Evolutionary conservation across 768 basidiomycete species (phyloP).

Genomic region (Tephrocybe sp.): DNA sequence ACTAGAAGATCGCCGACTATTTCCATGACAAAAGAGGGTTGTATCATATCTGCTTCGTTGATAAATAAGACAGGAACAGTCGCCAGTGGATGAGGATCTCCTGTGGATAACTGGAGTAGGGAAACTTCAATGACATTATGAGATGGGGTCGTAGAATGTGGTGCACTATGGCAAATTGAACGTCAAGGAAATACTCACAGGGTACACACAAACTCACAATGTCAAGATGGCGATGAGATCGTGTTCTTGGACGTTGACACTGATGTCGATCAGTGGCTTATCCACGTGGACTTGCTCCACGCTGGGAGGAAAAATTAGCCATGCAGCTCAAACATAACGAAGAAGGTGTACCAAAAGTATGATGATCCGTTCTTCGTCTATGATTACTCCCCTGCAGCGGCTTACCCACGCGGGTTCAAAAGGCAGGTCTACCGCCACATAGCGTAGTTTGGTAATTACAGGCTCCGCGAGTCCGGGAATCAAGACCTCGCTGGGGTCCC

Average conservation of each 20-base stretch:
- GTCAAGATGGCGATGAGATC: constrained; percentile 41
- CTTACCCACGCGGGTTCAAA: no score
- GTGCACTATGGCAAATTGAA: background rate
- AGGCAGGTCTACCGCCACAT: no score
- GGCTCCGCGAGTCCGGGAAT: no score
- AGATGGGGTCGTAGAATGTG: background rate
- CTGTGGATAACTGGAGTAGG: constrained; percentile 8
- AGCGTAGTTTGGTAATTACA: no score
- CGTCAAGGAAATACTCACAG: no score
- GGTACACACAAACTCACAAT: no score
- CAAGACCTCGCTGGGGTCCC: no score
- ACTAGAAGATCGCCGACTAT: constrained; percentile 18
- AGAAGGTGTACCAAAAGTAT: no score
- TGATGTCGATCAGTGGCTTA: constrained; percentile 38
- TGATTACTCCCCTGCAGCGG: no score
- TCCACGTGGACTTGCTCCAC: constrained; percentile 26
- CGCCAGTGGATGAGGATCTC: constrained; percentile 15
- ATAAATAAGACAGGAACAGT: constrained; percentile 24
- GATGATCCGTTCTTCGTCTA: no score
- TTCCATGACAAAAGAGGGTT: constrained; percentile 15
- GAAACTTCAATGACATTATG: constrained; percentile 3
- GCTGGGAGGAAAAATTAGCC: no score
- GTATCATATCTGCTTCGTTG: constrained; percentile 10
- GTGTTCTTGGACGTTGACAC: constrained; percentile 39
- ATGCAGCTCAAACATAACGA: no score